Base-by-base conservation (phyloP, 441 rosid species). In the Erodium moschatum region DNA sequence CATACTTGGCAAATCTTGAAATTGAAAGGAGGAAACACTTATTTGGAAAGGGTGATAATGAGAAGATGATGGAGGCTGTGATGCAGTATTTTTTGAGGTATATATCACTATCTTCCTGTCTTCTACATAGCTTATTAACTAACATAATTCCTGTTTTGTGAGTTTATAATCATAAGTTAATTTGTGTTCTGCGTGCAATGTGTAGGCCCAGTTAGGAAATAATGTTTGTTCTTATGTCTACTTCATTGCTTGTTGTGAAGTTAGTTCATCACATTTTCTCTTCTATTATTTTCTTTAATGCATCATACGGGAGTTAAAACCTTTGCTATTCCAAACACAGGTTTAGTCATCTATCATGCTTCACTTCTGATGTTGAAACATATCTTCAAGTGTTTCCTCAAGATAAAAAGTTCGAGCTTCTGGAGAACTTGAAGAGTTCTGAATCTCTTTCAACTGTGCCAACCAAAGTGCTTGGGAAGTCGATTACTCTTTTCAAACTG, bases 321-420 rank as follows among this genome's bases (percentile, higher is more conserved):
- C 65, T 65, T 62, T 74, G 42, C 15, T 63, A 58, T 75, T 71
- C 71, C 78, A 60, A 77, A 72, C 66, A 62, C 92, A 95, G 98
- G 87, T 90, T 90, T 86, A 97, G 98, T 82, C 98, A 90, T 82
- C 78, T 90, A 73, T 91, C 96, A 50, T 92, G 96, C 82, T 92
- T 81, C 83, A 76, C 90, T 73, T 86, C 97, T 60, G 99, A 90
- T 75, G 77, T 90, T 63, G 96, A 89, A 80, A 78, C 75, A 70
- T 89, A 77, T 79, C 83, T 92, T 82, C 85, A 83, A 77, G 90
- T 86, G 65, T 80, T 95, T 75, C 64, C 95, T 73, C 74, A 81
- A 21, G 83, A 82, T 60, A 80, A 83, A 77, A 86, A 81, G 80
- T 73, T 66, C 40, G 89, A 87, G 68, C 82, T 90, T 79, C 76